These are phyloP conservation scores for Trypanosoma boissoni DNA, from an alignment of 208 protist genomes.

Conservation along the genomic window DNA sequence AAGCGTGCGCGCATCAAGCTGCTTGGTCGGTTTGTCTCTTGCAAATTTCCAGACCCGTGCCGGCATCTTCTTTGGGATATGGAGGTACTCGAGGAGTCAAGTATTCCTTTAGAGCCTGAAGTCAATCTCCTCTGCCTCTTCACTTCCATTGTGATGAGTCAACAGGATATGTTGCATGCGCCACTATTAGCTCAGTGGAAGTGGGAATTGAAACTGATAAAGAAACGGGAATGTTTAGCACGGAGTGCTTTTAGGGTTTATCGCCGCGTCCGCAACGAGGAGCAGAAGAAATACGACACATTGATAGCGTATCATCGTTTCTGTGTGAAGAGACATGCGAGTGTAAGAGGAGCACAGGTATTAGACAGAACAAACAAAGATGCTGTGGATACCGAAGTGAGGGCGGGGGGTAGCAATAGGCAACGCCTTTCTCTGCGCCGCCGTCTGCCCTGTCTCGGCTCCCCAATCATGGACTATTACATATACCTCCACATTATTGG, in stretches of 20 bases:
- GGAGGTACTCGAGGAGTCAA: constrained; percentile 51
- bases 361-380: too few relatives aligned
- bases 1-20: constrained; percentile 25
- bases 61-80: constrained; percentile 39
- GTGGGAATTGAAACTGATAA: constrained; percentile 18
- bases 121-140: constrained; percentile 38
- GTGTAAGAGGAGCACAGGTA: not conserved
- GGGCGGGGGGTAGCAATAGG: not conserved
- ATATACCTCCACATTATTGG: constrained; percentile 11
- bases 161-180: constrained; percentile 26
- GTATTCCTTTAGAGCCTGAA: constrained; percentile 34
- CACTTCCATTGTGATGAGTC: constrained; percentile 38
- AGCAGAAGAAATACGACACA: constrained; percentile 32
- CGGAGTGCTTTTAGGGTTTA: constrained; percentile 30
- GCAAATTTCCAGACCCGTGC: constrained; percentile 40
- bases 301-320: constrained; percentile 27
- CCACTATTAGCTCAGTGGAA: constrained; percentile 28
- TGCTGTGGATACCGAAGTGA: not conserved
- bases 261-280: constrained; percentile 33
- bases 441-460: too few relatives aligned
- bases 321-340: constrained; percentile 8
- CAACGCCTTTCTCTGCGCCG: too few relatives aligned
- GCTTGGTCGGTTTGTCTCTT: constrained; percentile 51
- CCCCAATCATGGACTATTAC: constrained; percentile 13
- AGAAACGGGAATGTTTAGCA: constrained; percentile 21